Evolutionary conservation across 495 filamentous ascomycete species (phyloP), one percentile per base, ranked within the genome.

Genomic region (Podospora australis): DNA sequence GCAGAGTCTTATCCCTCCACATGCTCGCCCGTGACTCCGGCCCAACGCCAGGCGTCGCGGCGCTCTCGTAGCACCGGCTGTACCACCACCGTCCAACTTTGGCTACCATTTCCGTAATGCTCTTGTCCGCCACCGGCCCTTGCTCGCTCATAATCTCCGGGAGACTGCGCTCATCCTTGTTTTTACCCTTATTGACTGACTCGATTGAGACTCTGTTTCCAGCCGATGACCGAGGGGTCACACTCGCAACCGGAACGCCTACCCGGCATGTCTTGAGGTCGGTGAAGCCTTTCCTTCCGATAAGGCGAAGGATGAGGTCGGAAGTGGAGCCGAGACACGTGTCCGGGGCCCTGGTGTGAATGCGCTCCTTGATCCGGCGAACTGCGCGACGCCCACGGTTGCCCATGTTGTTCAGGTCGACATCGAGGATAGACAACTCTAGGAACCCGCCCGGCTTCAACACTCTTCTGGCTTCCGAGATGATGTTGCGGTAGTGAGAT

Each of bases 31-130:
- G 60, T 44, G 75, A 73, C 14, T 35, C 72, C 73, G 54, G 47
- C 22, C 72, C 77, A 2, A 52, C 25, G 21, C 77, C 70, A 1
- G 74, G 68, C 20, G 77, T 66, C 13, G 83, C 75, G 6, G 64
- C 62, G 38, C 65, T 74, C 70, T 97, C 92, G 63, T 97, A 97
- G 71, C 89, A 96, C 42, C 83, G 77, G 4, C 79, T 84, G 65
- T 95, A 96, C 92, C 94, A 97, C 89, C 90, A 98, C 30, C 94
- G 74, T 13, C 92, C 94, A 6, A 98, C 91, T 50, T 80, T 83
- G 16, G 90, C 81, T 16, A 97, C 89, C 71, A 95, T 94, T 58
- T 88, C 90, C 3, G 87, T 86, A 56, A 96, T 94, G 44, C 79
- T 82, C 55, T 87, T 84, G 58, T 94, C 88, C 23, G 70, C 78